Evolutionary conservation across 1,284 basidiomycete species (phyloP), one percentile per base, ranked within the genome.

Genomic region (Boletus mariae): DNA sequence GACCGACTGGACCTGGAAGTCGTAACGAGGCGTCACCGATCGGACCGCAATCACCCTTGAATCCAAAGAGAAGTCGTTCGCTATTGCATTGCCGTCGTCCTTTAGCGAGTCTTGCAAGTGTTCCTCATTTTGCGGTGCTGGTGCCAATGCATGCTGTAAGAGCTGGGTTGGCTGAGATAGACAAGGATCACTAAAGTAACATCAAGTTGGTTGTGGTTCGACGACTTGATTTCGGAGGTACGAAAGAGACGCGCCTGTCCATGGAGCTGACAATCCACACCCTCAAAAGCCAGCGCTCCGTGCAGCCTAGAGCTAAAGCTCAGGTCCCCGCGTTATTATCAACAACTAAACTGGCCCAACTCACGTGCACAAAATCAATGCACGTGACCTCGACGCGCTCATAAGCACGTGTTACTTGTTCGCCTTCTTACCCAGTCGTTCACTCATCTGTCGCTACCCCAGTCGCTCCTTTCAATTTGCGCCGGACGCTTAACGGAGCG

Each of bases 21-120:
- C 76, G 66, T 85, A 84, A 49, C 72, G 72, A 34, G 78, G 71
- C 20, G 67, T 59, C 37, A 44, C 58, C 28, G 55, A 53, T 54
- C 51, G 58, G 17, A 32, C 54, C 51, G 59, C 72, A 52, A 58
- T 59, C 54, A 60, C 57, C 37, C 51, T 63, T 12, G 63, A 68
- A 58, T 67, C 59, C 45, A 56, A 49, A 4, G 67, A 68, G 49
- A 64, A 59, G 46, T 68, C 57, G 2, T 48, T 38, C 38, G 47
- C 45, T 37, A 54, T 20, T 20, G 20, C 44, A 50, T 58, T 49
- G 50, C 48, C 57, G 48, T 41, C 42, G 43, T 54, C 49, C 51
- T 56, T 56, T 55, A 52, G 61, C 54, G 58, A 50, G 52, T 40
- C 56, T 47, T 31, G 49, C 20, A 20, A 5, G 45, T 44, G 58